phyloP scores from a whole-genome alignment of 345 rosid genomes.

The Brassica napus region Da-Ae NC_063434.1:3573501-3574000 shows the following conservation, averaged over 20 bases:
- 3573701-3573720: background rate
- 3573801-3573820: background rate
- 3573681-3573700: background rate
- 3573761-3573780: background rate
- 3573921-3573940: background rate
- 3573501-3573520: background rate
- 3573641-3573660: background rate
- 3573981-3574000: background rate
- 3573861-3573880: background rate
- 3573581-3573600: background rate
- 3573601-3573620: background rate
- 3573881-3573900: background rate
- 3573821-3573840: background rate
- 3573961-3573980: background rate
- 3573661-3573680: constrained; percentile 19
- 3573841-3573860: background rate
- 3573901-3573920: background rate
- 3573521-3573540: background rate
- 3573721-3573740: background rate
- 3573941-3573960: background rate
- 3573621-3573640: background rate
- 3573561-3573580: background rate
- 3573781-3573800: background rate
- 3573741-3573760: background rate
- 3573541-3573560: background rate